phyloP scores from a whole-genome alignment of 192 early-diverging fungal genomes.

The Haplosporangium gracile region DNA sequence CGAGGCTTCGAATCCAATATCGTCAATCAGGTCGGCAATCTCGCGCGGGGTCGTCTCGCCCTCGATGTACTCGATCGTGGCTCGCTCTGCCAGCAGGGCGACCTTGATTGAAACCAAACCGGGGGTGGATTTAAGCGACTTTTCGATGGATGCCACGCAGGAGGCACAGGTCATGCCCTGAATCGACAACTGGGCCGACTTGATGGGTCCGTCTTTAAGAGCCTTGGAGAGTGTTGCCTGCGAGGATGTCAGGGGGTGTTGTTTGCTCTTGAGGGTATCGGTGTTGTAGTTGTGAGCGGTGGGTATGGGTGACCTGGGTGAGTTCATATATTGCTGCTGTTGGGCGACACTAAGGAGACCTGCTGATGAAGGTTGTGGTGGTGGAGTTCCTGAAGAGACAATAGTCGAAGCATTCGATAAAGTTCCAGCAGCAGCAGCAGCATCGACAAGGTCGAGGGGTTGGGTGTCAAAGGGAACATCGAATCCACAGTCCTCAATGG shows the following conservation, averaged over 20 bases:
- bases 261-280: not conserved
- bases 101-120: slow-evolving; percentile 86
- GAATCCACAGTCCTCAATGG: slow-evolving; percentile 81
- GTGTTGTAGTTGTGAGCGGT: not conserved
- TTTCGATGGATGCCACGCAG: slow-evolving; percentile 91
- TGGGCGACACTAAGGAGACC: not conserved
- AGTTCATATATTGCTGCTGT: not conserved
- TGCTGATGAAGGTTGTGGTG: not conserved
- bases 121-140: slow-evolving; percentile 63
- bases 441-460: slow-evolving; percentile 1
- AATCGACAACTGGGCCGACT: slow-evolving; percentile 73
- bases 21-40: slow-evolving; percentile 77
- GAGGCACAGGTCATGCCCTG: slow-evolving; percentile 97
- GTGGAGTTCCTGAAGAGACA: not conserved
- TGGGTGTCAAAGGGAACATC: slow-evolving; percentile 61
- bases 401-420: not conserved
- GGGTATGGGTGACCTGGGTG: slow-evolving; percentile 22
- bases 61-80: slow-evolving; percentile 76
- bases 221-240: slow-evolving; percentile 30
- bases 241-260: slow-evolving; percentile 1
- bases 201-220: slow-evolving; percentile 16
- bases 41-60: slow-evolving; percentile 55
- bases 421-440: not conserved
- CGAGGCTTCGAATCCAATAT: slow-evolving; percentile 80
- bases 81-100: slow-evolving; percentile 86